Evolutionary conservation across 2,329 filamentous ascomycete species (phyloP).

Genomic region (Aspergillus chevalieri): DNA sequence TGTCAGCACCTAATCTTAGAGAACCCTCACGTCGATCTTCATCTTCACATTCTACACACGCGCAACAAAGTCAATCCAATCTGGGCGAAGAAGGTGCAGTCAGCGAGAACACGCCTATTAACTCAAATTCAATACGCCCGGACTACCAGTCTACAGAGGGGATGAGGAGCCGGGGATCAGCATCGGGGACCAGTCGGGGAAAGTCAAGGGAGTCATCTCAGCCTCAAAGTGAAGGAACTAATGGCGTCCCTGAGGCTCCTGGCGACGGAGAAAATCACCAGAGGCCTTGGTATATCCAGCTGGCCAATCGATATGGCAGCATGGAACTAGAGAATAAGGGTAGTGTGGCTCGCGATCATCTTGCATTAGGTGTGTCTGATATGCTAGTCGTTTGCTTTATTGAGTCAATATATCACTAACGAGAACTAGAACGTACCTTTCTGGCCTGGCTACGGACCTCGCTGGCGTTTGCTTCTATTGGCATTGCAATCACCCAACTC

Average conservation of each 20-base stretch:
- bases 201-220: conserved; percentile 6
- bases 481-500: conserved; percentile 60
- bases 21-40: background rate
- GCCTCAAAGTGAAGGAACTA: conserved; percentile 2
- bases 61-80: background rate
- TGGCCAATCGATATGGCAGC: conserved; percentile 55
- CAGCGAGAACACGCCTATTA: conserved; percentile 30
- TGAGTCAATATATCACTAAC: conserved; percentile 1
- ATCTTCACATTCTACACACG: background rate
- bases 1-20: background rate
- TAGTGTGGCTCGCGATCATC: conserved; percentile 59
- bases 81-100: conserved; percentile 4
- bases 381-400: conserved; percentile 1
- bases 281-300: conserved; percentile 41
- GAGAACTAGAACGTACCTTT: conserved; percentile 57
- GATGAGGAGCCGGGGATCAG: conserved; percentile 11
- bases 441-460: conserved; percentile 62
- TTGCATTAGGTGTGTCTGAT: conserved; percentile 50
- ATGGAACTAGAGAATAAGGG: conserved; percentile 62
- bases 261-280: conserved; percentile 10
- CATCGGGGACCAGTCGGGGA: conserved; percentile 6
- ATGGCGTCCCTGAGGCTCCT: conserved; percentile 2
- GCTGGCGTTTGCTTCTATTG: conserved; percentile 59
- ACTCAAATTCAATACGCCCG: conserved; percentile 15
- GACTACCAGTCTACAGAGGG: conserved; percentile 30